Conservation (phyloP, 768 basidiomycete genomes). For the Boletus insuetus region DNA sequence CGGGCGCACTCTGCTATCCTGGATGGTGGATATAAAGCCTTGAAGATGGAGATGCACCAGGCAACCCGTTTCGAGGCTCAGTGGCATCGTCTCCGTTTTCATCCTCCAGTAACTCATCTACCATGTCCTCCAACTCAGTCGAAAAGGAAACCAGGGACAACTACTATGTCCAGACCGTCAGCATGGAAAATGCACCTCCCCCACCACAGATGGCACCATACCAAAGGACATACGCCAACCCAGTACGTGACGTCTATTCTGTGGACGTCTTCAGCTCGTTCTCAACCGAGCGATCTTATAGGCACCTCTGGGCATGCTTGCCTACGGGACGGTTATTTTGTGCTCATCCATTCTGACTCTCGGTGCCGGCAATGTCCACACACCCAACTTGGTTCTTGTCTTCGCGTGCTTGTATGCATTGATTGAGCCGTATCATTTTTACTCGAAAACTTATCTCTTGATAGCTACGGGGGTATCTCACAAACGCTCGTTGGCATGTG, state of each 20-base stretch:
- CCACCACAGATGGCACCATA: constrained; percentile 21
- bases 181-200: constrained; percentile 13
- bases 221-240: constrained; percentile 28
- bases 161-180: constrained; percentile 28
- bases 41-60: neutral
- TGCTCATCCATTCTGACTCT: constrained; percentile 30
- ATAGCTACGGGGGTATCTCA: constrained; percentile 31
- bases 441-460: neutral
- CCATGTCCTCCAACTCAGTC: constrained; percentile 22
- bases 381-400: constrained; percentile 26
- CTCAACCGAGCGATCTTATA: constrained; percentile 2
- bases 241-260: constrained; percentile 9
- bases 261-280: neutral
- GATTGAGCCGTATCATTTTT: neutral
- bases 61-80: neutral
- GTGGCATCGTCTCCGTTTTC: neutral
- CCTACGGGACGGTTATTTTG: constrained; percentile 29
- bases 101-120: neutral
- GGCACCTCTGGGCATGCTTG: constrained; percentile 30
- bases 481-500: constrained; percentile 32
- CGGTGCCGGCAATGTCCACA: constrained; percentile 14
- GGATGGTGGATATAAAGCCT: constrained; percentile 18
- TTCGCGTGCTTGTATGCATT: constrained; percentile 27
- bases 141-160: constrained; percentile 25
- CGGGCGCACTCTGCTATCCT: neutral